Conservation (phyloP, 2,329 filamentous ascomycete species). For the Calonectria montana region DNA sequence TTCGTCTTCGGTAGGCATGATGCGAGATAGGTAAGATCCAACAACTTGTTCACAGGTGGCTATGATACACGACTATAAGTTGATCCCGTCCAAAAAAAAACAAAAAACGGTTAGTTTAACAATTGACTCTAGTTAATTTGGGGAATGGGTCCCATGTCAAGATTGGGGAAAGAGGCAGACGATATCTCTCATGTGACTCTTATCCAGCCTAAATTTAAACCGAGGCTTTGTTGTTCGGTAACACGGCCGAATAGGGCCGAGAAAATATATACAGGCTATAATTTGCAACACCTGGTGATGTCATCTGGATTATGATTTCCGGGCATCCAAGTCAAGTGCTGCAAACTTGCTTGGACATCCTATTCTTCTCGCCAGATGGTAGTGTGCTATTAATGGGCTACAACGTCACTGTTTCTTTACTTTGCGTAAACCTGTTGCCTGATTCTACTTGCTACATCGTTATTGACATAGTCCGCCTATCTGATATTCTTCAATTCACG, state of each 20-base stretch:
- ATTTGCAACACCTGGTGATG: background rate
- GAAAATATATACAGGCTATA: background rate
- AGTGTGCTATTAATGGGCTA: background rate
- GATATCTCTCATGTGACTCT: background rate
- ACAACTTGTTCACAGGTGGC: background rate
- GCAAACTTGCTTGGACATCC: background rate
- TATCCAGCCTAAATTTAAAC: background rate
- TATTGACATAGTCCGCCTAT: background rate
- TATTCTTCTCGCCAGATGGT: background rate
- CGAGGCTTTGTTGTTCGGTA: background rate
- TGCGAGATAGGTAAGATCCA: background rate
- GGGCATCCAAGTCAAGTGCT: background rate
- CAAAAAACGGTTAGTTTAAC: background rate
- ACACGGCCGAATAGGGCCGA: background rate
- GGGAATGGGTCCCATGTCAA: background rate
- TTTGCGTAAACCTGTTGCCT: too few relatives aligned
- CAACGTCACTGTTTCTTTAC: background rate
- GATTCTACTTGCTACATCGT: background rate
- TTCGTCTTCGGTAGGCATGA: background rate
- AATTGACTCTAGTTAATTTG: background rate
- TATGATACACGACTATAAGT: background rate
- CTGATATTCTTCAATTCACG: slow-evolving; percentile 38
- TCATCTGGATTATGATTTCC: background rate
- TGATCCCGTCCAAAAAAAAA: too few relatives aligned
- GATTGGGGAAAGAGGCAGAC: too few relatives aligned